Conservation (phyloP, 2,329 filamentous ascomycete species). For the Zymoseptoria ardabiliae region DNA sequence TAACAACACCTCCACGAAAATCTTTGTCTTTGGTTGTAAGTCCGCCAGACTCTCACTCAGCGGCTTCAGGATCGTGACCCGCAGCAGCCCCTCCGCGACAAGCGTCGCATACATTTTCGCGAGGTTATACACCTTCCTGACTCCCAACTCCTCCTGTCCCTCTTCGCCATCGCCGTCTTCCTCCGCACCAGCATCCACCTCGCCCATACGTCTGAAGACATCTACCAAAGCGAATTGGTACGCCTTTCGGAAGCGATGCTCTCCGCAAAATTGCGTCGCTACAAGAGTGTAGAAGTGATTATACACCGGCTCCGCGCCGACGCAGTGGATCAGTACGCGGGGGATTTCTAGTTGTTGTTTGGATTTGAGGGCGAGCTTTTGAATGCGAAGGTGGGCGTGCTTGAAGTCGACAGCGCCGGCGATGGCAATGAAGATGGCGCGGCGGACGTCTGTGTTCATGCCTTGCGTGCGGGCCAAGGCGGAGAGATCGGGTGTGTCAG, state of each 20-base stretch:
- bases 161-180: slow-evolving; percentile 51
- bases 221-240: slow-evolving; percentile 86
- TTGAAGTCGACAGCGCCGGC: slow-evolving; percentile 78
- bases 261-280: slow-evolving; percentile 67
- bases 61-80: slow-evolving; percentile 53
- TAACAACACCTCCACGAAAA: slow-evolving; percentile 74
- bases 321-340: slow-evolving; percentile 79
- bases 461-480: slow-evolving; percentile 72
- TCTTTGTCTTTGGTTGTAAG: slow-evolving; percentile 65
- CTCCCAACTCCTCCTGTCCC: slow-evolving; percentile 47
- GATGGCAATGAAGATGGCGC: slow-evolving; percentile 88
- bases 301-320: slow-evolving; percentile 72
- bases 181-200: slow-evolving; percentile 59
- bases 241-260: slow-evolving; percentile 67
- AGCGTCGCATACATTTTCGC: slow-evolving; percentile 60
- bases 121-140: slow-evolving; percentile 58
- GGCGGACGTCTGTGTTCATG: slow-evolving; percentile 78
- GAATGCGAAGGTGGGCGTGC: slow-evolving; percentile 71
- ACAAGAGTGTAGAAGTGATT: slow-evolving; percentile 92
- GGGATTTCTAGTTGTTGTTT: slow-evolving; percentile 82
- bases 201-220: slow-evolving; percentile 77
- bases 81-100: slow-evolving; percentile 52
- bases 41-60: slow-evolving; percentile 64
- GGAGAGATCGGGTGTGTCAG: slow-evolving; percentile 51
- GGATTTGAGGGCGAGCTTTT: slow-evolving; percentile 77